Percentiles rank a stretch among this genome's conserved stretches.
Evolutionary conservation across 176 grass and related monocot genomes (phyloP).

Genomic region (Aegilops speltoides): DNA sequence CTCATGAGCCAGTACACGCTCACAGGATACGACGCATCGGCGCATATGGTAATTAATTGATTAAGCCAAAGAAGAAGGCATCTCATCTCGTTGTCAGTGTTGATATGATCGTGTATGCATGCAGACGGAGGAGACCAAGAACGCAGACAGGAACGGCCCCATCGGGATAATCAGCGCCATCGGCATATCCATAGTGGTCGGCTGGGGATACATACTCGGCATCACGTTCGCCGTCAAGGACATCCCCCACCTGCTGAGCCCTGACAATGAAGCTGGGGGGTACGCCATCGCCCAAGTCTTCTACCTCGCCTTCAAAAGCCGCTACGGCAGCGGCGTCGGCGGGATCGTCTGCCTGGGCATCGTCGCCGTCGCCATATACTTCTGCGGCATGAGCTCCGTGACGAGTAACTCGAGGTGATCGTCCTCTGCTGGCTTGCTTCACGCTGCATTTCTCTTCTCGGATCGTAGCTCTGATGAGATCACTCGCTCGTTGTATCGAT

Average conservation of each 20-base stretch:
- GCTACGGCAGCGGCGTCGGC: slow-evolving; percentile 65
- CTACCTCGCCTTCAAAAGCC: slow-evolving; percentile 76
- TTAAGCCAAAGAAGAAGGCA: no score
- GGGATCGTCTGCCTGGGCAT: slow-evolving; percentile 82
- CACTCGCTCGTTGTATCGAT: background rate
- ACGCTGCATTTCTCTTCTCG: no score
- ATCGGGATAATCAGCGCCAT: slow-evolving; percentile 85
- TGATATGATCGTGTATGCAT: background rate
- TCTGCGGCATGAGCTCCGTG: slow-evolving; percentile 80
- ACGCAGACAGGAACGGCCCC: slow-evolving; percentile 71
- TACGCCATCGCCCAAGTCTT: slow-evolving; percentile 86
- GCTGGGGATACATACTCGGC: slow-evolving; percentile 82
- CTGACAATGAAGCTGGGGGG: slow-evolving; percentile 77
- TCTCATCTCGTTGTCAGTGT: no score
- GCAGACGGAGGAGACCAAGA: slow-evolving; percentile 89
- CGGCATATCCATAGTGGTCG: slow-evolving; percentile 68
- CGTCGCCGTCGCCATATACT: slow-evolving; percentile 69
- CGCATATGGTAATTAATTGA: slow-evolving; percentile 53
- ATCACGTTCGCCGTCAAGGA: slow-evolving; percentile 83
- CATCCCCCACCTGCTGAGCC: slow-evolving; percentile 66
- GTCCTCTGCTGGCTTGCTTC: background rate
- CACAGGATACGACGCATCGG: slow-evolving; percentile 82
- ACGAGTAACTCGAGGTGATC: slow-evolving; percentile 85
- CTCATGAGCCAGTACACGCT: slow-evolving; percentile 95
- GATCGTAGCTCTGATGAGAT: background rate